Evolutionary conservation across 805 yeast species (phyloP), one percentile per base, ranked within the genome.

Genomic region (Pichia pseudocactophila): DNA sequence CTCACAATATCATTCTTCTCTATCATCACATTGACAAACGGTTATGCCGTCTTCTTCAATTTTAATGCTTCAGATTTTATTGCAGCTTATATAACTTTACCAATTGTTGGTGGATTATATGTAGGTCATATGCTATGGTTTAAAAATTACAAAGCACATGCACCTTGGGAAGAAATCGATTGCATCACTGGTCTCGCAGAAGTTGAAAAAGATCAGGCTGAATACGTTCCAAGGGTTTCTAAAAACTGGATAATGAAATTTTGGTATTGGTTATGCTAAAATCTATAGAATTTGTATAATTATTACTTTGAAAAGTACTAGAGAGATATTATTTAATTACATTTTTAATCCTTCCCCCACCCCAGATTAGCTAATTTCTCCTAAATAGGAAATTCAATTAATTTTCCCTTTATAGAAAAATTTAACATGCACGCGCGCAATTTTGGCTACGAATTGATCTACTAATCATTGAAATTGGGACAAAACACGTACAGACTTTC

Each of bases 61-160:
- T 79, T 78, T 67, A 69, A 66, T 11, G 70, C 59, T 1, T 58
- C 73, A 7, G 80, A 78, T 57, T 82, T 82, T 51, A 61, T 82
- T 40, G 88, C 89, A 28, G 82, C 88, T 9, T 82, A 82, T 60
- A 68, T 82, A 45, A 80, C 87, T 0, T 56, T 82, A 38, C 84
- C 82, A 30, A 67, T 74, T 44, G 69, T 76, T 49, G 45, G 73
- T 4, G 62, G 62, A 4, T 63, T 82, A 35, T 81, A 75, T 58
- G 47, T 72, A 34, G 83, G 78, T 7, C 87, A 80, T 61, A 73
- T 75, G 52, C 6, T 68, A 4, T 75, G 68, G 59, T 61, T 64
- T 30, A 65, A 62, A 38, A 69, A 69, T 39, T 66, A 66, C 61
- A 59, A 53, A 37, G 69, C 74, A 68, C 62, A 69, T 46, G 64